Base-by-base conservation (phyloP, 2,329 filamentous ascomycete species). In the Myotisia sp. region DNA sequence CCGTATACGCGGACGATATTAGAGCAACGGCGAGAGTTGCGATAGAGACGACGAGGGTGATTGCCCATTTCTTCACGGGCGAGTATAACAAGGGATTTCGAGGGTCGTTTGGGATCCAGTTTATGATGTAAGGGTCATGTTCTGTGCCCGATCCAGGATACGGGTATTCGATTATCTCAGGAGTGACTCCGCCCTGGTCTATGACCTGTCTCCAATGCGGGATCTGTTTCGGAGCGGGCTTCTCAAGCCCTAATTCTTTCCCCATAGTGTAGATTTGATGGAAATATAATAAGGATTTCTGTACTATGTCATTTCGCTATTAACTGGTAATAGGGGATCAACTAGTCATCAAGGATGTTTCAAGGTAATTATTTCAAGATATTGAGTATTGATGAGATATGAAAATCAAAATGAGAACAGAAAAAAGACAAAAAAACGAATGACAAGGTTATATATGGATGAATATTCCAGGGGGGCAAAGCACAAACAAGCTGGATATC, bases 11-110 rank as follows among this genome's bases (percentile, higher is more conserved):
- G 1, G 74, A 77, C 12, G 75, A 79, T 35, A 73, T 71, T 45
- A 85, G 78, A 2, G 79, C 64, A 19, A 83, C 76, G 18, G 59
- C 76, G 27, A 85, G 64, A 1, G 76, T 79, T 9, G 78, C 71
- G 18, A 78, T 46, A 8, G 78, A 76, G 37, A 77, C 70, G 26
- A 77, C 51, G 34, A 70, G 48, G 2, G 75, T 78, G 42, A 78
- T 70, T 19, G 52, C 50, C 78, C 79, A 84, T 58, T 82, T 82
- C 54, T 67, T 69, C 18, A 48, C 36, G 2, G 48, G 39, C 6
- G 65, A 56, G 45, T 74, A 79, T 31, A 62, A 60, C 64, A 77
- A 68, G 1, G 79, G 76, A 52, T 84, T 79, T 42, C 71, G 68
- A 6, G 69, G 67, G 50, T 85, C 79, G 34, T 72, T 54, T 12